Percentiles rank a stretch among this genome's conserved stretches.
Conservation (phyloP, 2,329 filamentous ascomycete species). For the Aureobasidium sp. region DNA sequence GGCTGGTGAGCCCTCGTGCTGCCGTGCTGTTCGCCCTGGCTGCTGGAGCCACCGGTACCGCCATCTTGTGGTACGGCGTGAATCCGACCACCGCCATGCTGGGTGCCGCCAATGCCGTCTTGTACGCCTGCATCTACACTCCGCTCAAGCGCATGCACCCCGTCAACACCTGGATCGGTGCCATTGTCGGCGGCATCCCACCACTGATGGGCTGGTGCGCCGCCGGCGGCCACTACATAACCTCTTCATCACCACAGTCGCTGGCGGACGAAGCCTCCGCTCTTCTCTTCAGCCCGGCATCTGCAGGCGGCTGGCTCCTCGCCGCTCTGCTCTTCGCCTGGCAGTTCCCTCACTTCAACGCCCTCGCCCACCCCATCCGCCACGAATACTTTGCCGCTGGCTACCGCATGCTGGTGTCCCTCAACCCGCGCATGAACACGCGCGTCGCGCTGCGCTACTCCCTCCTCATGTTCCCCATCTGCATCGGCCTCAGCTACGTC, state of each 20-base stretch:
- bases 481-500: conserved; percentile 65
- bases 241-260: not conserved
- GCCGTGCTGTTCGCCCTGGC: conserved; percentile 72
- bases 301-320: conserved; percentile 73
- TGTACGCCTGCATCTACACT: conserved; percentile 91
- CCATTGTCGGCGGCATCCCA: conserved; percentile 84
- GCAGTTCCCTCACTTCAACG: conserved; percentile 99
- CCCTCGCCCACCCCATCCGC: conserved; percentile 76
- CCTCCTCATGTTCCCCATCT: conserved; percentile 76
- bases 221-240: conserved; percentile 67
- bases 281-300: conserved; percentile 28
- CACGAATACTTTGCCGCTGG: conserved; percentile 73
- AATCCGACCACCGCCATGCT: conserved; percentile 88
- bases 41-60: conserved; percentile 60
- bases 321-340: conserved; percentile 80
- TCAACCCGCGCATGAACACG: conserved; percentile 74
- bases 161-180: conserved; percentile 91
- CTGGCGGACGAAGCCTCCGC: conserved; percentile 24
- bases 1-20: conserved; percentile 60
- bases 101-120: conserved; percentile 71
- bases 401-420: conserved; percentile 70
- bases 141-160: conserved; percentile 80
- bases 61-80: conserved; percentile 75
- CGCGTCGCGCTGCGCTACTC: conserved; percentile 85
- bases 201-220: conserved; percentile 98